Evolutionary conservation across 805 yeast species (phyloP), one percentile per base, ranked within the genome.

Genomic region (Candida ficus): DNA sequence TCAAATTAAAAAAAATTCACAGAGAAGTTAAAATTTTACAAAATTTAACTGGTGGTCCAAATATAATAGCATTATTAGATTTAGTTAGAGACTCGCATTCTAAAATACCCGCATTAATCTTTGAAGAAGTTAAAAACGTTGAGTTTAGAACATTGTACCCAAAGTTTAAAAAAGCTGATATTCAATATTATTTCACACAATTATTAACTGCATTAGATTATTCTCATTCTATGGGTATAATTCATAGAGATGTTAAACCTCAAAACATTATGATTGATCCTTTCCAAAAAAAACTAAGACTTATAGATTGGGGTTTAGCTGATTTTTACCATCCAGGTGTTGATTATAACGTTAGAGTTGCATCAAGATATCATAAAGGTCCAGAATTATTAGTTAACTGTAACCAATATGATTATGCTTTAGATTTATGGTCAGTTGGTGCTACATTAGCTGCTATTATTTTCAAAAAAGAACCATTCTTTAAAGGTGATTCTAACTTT

Each of bases 251-350:
- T 63, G 96, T 90, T 41, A 90, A 90, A 62, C 97, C 97, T 10
- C 95, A 90, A 56, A 90, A 90, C 62, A 85, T 90, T 48, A 90
- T 90, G 96, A 90, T 90, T 51, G 96, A 90, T 61, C 96, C 86
- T 41, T 66, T 72, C 45, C 73, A 71, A 46, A 78, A 67, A 61
- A 78, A 75, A 55, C 66, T 90, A 51, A 75, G 95, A 48, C 73
- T 89, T 48, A 89, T 90, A 40, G 97, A 90, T 63, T 90, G 96
- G 96, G 97, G 97, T 7, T 66, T 90, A 38, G 96, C 97, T 8
- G 97, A 90, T 61, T 89, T 87, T 58, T 89, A 89, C 57, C 96
- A 90, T 58, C 79, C 87, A 19, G 88, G 88, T 12, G 83, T 78
- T 58, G 95, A 87, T 54, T 90, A 86, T 56, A 90, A 90, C 56